Evolutionary conservation across 495 filamentous ascomycete genomes (phyloP), one percentile per base, ranked within the genome.

Genomic region (Cryomyces minteri): DNA sequence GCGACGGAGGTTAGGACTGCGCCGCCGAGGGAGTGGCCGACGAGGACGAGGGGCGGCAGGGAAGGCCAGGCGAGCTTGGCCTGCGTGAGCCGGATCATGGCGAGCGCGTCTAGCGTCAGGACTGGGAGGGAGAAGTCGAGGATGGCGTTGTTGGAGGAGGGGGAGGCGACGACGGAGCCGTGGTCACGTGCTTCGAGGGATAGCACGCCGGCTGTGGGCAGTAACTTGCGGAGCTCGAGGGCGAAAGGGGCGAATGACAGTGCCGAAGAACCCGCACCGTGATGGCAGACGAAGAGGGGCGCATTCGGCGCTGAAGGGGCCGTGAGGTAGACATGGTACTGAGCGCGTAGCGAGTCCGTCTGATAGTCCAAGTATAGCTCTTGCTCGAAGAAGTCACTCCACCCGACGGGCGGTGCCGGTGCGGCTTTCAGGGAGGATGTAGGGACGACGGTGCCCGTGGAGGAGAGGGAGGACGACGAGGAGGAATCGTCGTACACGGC

Each of bases 11-110:
- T 88, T 14, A 95, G 81, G 2, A 99, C 84, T 28, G 90, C 87
- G n/a, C 92, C 90, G 31, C 90, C 90, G 0, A 99, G 70, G 40
- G 83, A 90, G 63, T 99, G 90, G n/a, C 90, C 90, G 4, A 99
- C 77, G 0, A 96, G 70, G 14, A 95, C 62, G 9, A 90, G 60
- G 39, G 80, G 75, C 4, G 90, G 90, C 2, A 87, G 55, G 30
- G 63, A 65, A 3, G 71, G 55, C 88, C 88, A 94, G 45, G 61
- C 63, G 71, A 88, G 77, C 47, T 69, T 62, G 6, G 58, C 44
- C 45, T 76, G 67, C 0, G 81, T 79, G 44, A 81, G 65, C 12
- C 67, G 58, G 46, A 96, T 65, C 31, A 86, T 77, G 44, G n/a
- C 65, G 25, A 81, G 58, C 1, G 94, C 68, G 55, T 99, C 90